Base-by-base conservation (phyloP, 495 filamentous ascomycete genomes). In the Melanomma pulvis-pyrius region DNA sequence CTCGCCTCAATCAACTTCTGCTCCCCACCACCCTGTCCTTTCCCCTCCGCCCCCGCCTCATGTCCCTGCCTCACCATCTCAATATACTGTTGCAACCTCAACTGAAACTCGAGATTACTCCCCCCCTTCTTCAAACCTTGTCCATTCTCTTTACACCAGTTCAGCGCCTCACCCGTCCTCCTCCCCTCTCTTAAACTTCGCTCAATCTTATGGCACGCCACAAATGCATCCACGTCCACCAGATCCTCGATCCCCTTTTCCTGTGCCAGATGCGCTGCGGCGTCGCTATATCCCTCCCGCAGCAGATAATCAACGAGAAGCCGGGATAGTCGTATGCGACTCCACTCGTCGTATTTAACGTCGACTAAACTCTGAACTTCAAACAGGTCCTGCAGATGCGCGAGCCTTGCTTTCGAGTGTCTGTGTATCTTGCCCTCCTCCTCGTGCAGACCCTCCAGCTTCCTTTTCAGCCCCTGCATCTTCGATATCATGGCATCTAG, bases 61-160 rank as follows among this genome's bases (percentile, higher is more conserved):
- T 64, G 60, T n/a, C 67, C 67, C 54, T 54, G 30, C 46, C 94
- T 82, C 55, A 96, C 84, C 61, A 97, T 82, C 74, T 98, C 94
- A 67, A 98, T 92, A 75, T 90, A 97, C 74, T 98, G 92, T 77
- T 98, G 94, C 68, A 96, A 81, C n/a, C 96, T 87, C 11, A 98
- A 83, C 81, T 96, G 89, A 74, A 96, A 94, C 74, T 98, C 96
- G 28, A 98, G 83, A 54, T 90, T 92, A 69, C 88, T 92, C 88
- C 90, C 86, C 76, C 90, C 88, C 79, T 90, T 92, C 71, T 92
- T 88, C 55, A 98, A 79, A 51, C 88, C 88, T 55, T 90, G 88
- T 77, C 92, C 93, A 74, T 97, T 96, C 73, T 98, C 94, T 32
- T 78, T 82, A 77, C 93, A 98, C 94, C 94, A 98, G 21, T 84